These are phyloP conservation scores for Pharnaceum exiguum DNA, from an alignment of 148 eudicot species.

Conservation along the genomic window DNA sequence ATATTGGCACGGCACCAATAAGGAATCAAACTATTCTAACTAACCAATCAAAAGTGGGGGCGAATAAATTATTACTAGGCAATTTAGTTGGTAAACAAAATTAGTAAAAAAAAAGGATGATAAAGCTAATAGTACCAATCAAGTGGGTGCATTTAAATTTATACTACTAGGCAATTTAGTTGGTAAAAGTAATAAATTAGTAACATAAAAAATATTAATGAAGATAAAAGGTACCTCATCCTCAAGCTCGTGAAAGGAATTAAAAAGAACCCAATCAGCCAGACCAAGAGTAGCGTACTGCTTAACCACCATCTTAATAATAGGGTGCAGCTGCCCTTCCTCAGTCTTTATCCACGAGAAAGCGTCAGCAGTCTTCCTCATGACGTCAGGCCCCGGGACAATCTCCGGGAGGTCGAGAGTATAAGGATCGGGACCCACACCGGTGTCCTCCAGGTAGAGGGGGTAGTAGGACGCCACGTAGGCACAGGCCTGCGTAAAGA, in stretches of 20 bases:
- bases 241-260: conserved; percentile 11
- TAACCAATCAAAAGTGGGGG: no score
- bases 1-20: no score
- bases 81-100: no score
- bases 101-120: no score
- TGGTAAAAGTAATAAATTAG: no score
- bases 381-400: neutral
- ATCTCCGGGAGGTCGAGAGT: neutral
- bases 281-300: neutral
- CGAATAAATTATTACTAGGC: no score
- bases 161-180: no score
- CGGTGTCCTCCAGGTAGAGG: neutral
- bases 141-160: no score
- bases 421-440: conserved; percentile 1
- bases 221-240: no score
- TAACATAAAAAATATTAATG: no score
- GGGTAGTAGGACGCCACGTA: conserved; percentile 3
- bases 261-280: conserved; percentile 17
- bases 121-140: no score
- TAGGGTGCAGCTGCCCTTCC: neutral
- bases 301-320: neutral
- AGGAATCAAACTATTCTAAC: no score
- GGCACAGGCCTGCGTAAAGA: conserved; percentile 12
- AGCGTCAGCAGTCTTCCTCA: neutral
- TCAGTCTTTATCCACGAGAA: neutral